phyloP scores from a whole-genome alignment of 345 rosid genomes.

The Gossypium rotundifolium region DNA sequence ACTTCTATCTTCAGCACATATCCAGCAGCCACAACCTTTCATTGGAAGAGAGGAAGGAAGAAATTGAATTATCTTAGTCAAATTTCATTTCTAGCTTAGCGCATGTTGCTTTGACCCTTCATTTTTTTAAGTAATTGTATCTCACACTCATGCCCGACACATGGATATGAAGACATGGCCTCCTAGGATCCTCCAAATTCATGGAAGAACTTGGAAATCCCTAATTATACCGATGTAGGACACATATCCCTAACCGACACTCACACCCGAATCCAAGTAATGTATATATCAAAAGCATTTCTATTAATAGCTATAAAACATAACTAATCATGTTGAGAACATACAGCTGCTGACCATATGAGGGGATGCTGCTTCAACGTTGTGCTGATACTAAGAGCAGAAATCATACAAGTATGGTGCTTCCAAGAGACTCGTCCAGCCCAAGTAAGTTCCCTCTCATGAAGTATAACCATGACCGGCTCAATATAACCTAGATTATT shows the following conservation, averaged over 20 bases:
- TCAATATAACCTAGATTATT: conserved; percentile 78
- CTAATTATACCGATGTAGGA: not conserved
- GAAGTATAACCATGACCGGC: conserved; percentile 95
- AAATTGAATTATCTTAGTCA: not conserved
- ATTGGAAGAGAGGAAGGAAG: not conserved
- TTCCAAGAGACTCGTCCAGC: conserved; percentile 88
- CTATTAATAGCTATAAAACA: not conserved
- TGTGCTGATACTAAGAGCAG: conserved; percentile 95
- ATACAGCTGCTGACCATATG: conserved; percentile 92
- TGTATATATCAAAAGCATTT: not conserved
- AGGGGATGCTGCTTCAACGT: conserved; percentile 92
- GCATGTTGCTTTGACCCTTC: not conserved
- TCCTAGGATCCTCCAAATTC: not conserved
- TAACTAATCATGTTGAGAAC: conserved; percentile 30
- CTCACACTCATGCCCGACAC: not conserved
- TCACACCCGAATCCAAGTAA: not conserved
- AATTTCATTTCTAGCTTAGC: not conserved
- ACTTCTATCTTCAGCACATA: not conserved
- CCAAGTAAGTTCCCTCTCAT: conserved; percentile 91
- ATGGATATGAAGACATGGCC: not conserved
- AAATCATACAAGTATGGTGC: conserved; percentile 89
- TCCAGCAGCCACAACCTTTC: not conserved
- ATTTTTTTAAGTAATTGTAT: not conserved
- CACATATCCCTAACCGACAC: not conserved
- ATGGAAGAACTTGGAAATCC: not conserved